Base-by-base conservation (phyloP, 306 rosid species). In the Glycyrrhiza uralensis region DNA sequence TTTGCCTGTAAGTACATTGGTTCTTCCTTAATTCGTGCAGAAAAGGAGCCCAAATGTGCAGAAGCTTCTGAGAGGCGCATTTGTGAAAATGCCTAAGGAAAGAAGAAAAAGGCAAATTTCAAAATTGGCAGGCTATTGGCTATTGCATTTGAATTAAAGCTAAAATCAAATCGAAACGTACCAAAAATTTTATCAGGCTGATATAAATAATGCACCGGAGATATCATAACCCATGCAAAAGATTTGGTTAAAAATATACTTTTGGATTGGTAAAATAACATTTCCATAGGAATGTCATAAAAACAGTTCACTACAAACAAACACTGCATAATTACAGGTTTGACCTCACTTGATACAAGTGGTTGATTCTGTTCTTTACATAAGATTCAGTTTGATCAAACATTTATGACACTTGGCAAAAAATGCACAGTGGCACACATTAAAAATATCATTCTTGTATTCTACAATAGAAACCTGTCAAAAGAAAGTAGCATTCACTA, bases 11-110 rank as follows among this genome's bases (percentile, higher is more conserved):
- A 33, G 69, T 84, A 71, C 45, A 66, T 67, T 32, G 90, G 79
- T 75, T 93, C 98, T 58, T 93, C 98, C 86, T 91, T 93, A 70
- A 93, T 88, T 71, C 97, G 90, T 41, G 86, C 89, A 72, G 97
- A 89, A 85, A 93, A 93, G 54, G 98, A 93, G 56, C 96, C 98
- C 85, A 93, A 87, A 80, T 93, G 98, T 7, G 97, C 98, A 42
- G 94, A 87, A 69, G 96, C 94, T 85, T 93, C 98, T 72, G 96
- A 79, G 23, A 93, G 86, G 46, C 97, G 97, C 98, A 93, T 89
- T 86, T 93, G 98, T 14, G 97, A 91, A 80, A 91, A 89, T 36
- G 97, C 97, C 98, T 91, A 82, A 60, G 52, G 74, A 30, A 69
- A 50, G 66, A 45, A 59, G 60, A 15, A 49, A 50, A 11, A 59